Conservation (phyloP, 164 flowering plant genomes). For the Vitis riparia region DNA sequence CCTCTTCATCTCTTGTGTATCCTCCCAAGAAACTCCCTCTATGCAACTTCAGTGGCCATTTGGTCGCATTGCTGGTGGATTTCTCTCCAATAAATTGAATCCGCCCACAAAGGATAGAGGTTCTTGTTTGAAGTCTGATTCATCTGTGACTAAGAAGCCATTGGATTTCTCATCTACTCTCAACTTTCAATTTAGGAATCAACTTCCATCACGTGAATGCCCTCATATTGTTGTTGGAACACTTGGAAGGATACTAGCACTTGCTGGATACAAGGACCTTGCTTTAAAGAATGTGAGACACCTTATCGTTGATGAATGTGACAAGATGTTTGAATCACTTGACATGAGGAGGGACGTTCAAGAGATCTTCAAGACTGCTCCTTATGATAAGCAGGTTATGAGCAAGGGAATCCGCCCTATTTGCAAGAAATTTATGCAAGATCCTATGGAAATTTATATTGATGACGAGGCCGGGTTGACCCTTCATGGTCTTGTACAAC, state of each 20-base stretch:
- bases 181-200: slow-evolving; percentile 51
- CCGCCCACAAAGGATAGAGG: slow-evolving; percentile 23
- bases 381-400: slow-evolving; percentile 99
- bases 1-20: slow-evolving; percentile 58
- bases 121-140: slow-evolving; percentile 33
- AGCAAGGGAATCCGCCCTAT: slow-evolving; percentile 99
- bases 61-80: slow-evolving; percentile 65
- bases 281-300: slow-evolving; percentile 90
- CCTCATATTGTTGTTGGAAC: slow-evolving; percentile 99
- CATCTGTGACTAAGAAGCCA: slow-evolving; percentile 48
- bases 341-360: slow-evolving; percentile 99
- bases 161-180: slow-evolving; percentile 55
- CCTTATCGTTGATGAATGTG: slow-evolving; percentile 97
- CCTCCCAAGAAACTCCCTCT: slow-evolving; percentile 55
- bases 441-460: slow-evolving; percentile 99
- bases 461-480: slow-evolving; percentile 99
- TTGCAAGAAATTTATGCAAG: slow-evolving; percentile 99
- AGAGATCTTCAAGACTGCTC: slow-evolving; percentile 97
- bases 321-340: slow-evolving; percentile 97
- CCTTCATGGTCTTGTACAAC: slow-evolving; percentile 96
- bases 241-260: slow-evolving; percentile 87
- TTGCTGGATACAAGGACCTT: slow-evolving; percentile 91
- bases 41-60: slow-evolving; percentile 82
- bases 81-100: slow-evolving; percentile 47
- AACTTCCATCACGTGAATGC: slow-evolving; percentile 52